These are phyloP conservation scores for Cladophialophora chaetospira DNA, from an alignment of 2,329 filamentous ascomycete genomes.

Conservation along the genomic window DNA sequence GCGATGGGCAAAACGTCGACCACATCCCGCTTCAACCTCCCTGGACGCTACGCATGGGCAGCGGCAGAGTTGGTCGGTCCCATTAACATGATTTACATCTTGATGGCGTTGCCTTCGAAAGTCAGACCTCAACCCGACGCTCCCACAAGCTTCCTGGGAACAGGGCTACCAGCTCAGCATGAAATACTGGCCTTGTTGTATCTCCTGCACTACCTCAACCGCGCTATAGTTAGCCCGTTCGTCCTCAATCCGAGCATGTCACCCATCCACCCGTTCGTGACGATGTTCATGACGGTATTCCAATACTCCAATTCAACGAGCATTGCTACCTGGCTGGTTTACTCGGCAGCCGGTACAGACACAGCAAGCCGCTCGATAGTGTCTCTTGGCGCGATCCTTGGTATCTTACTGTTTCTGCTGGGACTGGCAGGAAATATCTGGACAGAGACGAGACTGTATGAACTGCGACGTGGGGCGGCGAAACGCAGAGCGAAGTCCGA, in stretches of 20 bases:
- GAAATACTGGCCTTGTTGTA: slow-evolving; percentile 47
- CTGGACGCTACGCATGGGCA: slow-evolving; percentile 83
- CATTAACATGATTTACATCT: slow-evolving; percentile 75
- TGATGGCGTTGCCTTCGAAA: slow-evolving; percentile 66
- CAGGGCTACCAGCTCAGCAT: slow-evolving; percentile 39
- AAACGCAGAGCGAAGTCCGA: slow-evolving; percentile 31
- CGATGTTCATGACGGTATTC: slow-evolving; percentile 66
- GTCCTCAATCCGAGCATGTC: slow-evolving; percentile 87
- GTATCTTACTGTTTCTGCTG: slow-evolving; percentile 73
- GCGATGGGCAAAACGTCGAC: slow-evolving; percentile 91
- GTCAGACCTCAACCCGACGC: slow-evolving; percentile 27
- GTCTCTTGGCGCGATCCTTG: slow-evolving; percentile 46
- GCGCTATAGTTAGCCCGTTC: slow-evolving; percentile 78
- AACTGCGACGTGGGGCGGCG: slow-evolving; percentile 74
- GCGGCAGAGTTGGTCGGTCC: slow-evolving; percentile 84
- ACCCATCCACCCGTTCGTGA: slow-evolving; percentile 74
- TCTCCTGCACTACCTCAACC: slow-evolving; percentile 86
- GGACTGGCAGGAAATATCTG: slow-evolving; percentile 80
- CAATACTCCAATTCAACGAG: slow-evolving; percentile 78
- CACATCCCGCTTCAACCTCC: slow-evolving; percentile 69
- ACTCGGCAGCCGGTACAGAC: slow-evolving; percentile 16
- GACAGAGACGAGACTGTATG: slow-evolving; percentile 85
- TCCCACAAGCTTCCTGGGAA: slow-evolving; percentile 23
- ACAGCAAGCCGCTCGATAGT: slow-evolving; percentile 53
- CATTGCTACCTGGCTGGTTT: slow-evolving; percentile 75